phyloP scores from a whole-genome alignment of 192 early-diverging fungal species.

The Chytriomyces confervae region DNA sequence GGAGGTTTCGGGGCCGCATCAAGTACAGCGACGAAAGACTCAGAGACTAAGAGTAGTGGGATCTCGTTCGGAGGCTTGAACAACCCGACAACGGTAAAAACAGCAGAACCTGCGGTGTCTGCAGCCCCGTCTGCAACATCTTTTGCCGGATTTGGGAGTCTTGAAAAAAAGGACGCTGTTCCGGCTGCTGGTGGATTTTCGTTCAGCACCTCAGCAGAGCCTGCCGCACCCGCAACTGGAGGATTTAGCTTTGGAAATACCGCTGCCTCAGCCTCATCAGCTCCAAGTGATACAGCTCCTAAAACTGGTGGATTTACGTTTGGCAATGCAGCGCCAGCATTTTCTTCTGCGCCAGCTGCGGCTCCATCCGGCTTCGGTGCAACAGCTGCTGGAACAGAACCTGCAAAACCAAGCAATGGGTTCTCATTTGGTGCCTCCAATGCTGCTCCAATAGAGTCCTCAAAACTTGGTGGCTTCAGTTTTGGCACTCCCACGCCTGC shows the following conservation, averaged over 20 bases:
- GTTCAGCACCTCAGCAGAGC: neutral
- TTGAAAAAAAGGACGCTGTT: neutral
- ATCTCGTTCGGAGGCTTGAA: neutral
- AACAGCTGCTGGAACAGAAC: neutral
- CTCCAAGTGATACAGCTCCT: neutral
- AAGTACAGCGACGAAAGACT: neutral
- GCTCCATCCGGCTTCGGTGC: neutral
- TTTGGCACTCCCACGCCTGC: neutral
- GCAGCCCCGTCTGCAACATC: neutral
- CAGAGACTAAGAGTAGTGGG: neutral
- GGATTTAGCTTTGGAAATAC: slow-evolving; percentile 1
- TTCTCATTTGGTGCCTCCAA: neutral
- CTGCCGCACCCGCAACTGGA: neutral
- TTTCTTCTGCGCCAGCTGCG: neutral
- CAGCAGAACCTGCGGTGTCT: slow-evolving; percentile 8
- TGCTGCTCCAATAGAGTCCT: neutral
- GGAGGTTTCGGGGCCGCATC: neutral
- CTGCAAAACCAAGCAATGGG: neutral
- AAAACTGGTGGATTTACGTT: neutral
- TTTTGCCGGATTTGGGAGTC: neutral
- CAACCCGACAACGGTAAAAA: neutral
- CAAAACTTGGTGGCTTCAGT: neutral
- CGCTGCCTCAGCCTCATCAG: neutral
- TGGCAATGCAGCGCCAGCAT: neutral
- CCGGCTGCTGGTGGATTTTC: slow-evolving; percentile 12